These are phyloP conservation scores for Metarhizium rileyi DNA, from an alignment of 2,329 filamentous ascomycete genomes.

Conservation along the genomic window DNA sequence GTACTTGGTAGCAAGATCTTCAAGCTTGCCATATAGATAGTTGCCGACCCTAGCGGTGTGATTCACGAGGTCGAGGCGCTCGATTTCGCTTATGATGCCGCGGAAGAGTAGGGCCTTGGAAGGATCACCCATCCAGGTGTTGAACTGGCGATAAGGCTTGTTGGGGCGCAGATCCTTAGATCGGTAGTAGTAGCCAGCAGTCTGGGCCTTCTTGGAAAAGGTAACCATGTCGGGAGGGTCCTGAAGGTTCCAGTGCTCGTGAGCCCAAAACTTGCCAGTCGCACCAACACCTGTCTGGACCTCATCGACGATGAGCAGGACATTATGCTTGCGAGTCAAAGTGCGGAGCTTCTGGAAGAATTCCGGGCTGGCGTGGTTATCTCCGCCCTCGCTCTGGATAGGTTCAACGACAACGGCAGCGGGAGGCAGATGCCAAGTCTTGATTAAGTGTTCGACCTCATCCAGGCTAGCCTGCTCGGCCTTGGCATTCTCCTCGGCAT, in stretches of 20 bases:
- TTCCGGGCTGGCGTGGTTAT: conserved; percentile 81
- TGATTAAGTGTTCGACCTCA: conserved; percentile 75
- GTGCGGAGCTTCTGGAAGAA: conserved; percentile 82
- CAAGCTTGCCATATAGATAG: conserved; percentile 65
- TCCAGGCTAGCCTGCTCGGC: conserved; percentile 74
- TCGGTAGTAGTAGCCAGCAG: conserved; percentile 85
- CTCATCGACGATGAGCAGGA: conserved; percentile 87
- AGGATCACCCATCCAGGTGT: conserved; percentile 96
- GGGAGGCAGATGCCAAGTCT: conserved; percentile 67
- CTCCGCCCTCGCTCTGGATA: conserved; percentile 86
- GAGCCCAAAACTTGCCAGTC: conserved; percentile 92
- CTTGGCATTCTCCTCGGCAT: conserved; percentile 69
- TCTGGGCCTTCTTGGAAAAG: conserved; percentile 92
- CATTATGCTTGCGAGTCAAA: conserved; percentile 64
- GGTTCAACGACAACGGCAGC: conserved; percentile 81
- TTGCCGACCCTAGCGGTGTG: conserved; percentile 69
- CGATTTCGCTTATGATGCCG: conserved; percentile 73
- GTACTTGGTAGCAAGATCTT: conserved; percentile 57
- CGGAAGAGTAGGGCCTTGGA: conserved; percentile 77
- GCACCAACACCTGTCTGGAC: conserved; percentile 90
- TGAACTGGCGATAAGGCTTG: conserved; percentile 93
- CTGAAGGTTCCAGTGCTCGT: conserved; percentile 83
- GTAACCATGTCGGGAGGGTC: conserved; percentile 86
- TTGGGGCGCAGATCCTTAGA: conserved; percentile 74
- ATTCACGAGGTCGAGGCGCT: conserved; percentile 65